These are phyloP conservation scores for Mitragyna speciosa DNA, from an alignment of 257 asterid species.

Conservation along the genomic window DNA sequence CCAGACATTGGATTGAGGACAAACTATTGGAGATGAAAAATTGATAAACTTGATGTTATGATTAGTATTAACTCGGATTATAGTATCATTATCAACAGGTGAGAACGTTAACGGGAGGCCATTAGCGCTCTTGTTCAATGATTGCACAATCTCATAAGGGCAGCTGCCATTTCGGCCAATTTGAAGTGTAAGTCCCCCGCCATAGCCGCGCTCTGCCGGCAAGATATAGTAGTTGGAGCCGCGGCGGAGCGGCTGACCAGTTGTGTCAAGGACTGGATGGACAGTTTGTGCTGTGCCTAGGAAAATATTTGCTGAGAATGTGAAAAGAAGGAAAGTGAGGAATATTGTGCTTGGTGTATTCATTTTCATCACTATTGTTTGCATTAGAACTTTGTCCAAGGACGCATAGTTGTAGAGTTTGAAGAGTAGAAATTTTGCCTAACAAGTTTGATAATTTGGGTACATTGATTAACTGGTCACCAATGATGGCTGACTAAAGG, in stretches of 20 bases:
- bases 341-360: neutral
- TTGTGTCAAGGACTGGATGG: neutral
- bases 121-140: neutral
- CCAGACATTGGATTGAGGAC: constrained; percentile 4
- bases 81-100: neutral
- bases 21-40: neutral
- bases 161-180: neutral
- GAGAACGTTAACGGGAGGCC: neutral
- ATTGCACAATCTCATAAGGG: neutral
- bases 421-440: neutral
- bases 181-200: neutral
- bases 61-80: neutral
- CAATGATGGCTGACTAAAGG: neutral
- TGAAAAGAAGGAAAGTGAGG: neutral
- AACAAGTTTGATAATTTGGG: neutral
- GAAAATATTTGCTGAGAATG: neutral
- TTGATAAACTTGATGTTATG: neutral
- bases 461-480: neutral
- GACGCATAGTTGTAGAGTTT: neutral
- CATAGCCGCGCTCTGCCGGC: neutral
- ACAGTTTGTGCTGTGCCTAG: neutral
- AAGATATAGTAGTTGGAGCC: neutral
- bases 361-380: neutral
- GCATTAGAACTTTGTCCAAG: neutral
- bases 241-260: neutral